Evolutionary conservation across 495 filamentous ascomycete genomes (phyloP), one percentile per base, ranked within the genome.

Genomic region (Penicillium malachiteum): DNA sequence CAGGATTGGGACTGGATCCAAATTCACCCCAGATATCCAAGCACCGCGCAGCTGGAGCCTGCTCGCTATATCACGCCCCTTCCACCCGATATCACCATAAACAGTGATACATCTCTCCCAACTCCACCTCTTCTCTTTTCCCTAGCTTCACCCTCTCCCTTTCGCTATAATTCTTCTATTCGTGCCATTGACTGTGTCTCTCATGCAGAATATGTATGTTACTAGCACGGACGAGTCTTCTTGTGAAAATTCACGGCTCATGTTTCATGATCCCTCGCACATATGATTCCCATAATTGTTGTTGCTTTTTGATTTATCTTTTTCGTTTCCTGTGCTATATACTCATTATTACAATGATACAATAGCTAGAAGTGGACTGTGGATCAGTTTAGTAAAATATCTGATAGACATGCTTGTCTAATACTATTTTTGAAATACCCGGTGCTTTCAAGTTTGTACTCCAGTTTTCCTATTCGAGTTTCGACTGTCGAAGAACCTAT

Each of bases 281-380:
- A 55, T 62, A 57, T 48, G 49, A 53, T 59, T 61, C 58, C 55
- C 45, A 58, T 26, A 58, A 13, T 46, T 50, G 32, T 54, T 48
- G 41, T 58, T 44, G 17, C 18, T 44, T 44, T 44, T 26, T 50
- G 43, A 48, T 58, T 44, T 16, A 7, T 44, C 21, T 30, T 30
- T 42, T 40, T 9, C n/a, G 14, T 17, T 44, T 21, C 54, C 35
- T 62, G 52, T 62, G 30, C 45, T 56, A 55, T 62, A 55, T 39
- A 49, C 48, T 18, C 32, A 10, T 26, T 39, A 10, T n/a, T 12
- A 26, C 21, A 26, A 26, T 26, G 21, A 26, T 14, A 37, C 12
- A 10, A n/a, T 48, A 34, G 30, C 21, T 50, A 50, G 14, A 46
- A 46, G 38, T 50, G 32, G 48, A 50, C 48, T 37, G 42, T 30